Percentiles rank a stretch among this genome's conserved stretches.
Conservation (phyloP, 495 filamentous ascomycete species). For the Friedmanniomyces endolithicus region DNA sequence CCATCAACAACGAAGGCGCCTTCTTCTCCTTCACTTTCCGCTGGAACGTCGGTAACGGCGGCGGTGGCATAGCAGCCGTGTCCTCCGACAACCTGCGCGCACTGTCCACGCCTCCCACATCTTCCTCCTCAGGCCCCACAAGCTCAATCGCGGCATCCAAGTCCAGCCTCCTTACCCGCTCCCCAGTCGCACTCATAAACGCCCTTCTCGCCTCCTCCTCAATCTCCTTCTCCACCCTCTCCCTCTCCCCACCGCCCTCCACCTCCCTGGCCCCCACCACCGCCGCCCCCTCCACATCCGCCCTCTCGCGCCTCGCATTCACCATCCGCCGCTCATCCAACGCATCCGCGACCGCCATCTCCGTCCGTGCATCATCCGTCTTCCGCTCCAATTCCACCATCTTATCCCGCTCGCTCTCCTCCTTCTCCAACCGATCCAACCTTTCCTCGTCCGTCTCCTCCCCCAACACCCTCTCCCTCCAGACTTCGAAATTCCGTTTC, state of each 20-base stretch:
- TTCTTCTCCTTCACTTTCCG: slow-evolving; percentile 75
- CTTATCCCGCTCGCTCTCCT: slow-evolving; percentile 53
- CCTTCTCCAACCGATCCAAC: slow-evolving; percentile 69
- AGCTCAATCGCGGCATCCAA: slow-evolving; percentile 14
- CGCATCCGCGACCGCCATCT: slow-evolving; percentile 95
- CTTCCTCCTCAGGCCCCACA: slow-evolving; percentile 32
- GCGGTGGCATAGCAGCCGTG: slow-evolving; percentile 21
- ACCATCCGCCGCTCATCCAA: slow-evolving; percentile 86
- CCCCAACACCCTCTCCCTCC: slow-evolving; percentile 49
- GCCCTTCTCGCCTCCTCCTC: slow-evolving; percentile 72
- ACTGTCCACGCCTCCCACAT: slow-evolving; percentile 18
- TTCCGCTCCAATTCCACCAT: slow-evolving; percentile 74
- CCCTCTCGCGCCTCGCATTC: slow-evolving; percentile 75
- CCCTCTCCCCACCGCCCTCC: slow-evolving; percentile 44
- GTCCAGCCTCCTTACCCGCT: slow-evolving; percentile 39
- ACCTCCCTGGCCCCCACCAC: slow-evolving; percentile 33
- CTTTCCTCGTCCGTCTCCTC: slow-evolving; percentile 79
- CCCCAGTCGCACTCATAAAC: slow-evolving; percentile 52
- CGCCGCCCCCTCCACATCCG: slow-evolving; percentile 46
- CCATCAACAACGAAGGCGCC: slow-evolving; percentile 54
- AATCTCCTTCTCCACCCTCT: slow-evolving; percentile 65
- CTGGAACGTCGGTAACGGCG: slow-evolving; percentile 55
- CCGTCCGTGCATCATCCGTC: slow-evolving; percentile 82
- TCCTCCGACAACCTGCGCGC: slow-evolving; percentile 27
- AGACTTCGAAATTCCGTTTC: slow-evolving; percentile 86